Evolutionary conservation across 2,329 filamentous ascomycete species (phyloP).

Genomic region (Xylaria sp.): DNA sequence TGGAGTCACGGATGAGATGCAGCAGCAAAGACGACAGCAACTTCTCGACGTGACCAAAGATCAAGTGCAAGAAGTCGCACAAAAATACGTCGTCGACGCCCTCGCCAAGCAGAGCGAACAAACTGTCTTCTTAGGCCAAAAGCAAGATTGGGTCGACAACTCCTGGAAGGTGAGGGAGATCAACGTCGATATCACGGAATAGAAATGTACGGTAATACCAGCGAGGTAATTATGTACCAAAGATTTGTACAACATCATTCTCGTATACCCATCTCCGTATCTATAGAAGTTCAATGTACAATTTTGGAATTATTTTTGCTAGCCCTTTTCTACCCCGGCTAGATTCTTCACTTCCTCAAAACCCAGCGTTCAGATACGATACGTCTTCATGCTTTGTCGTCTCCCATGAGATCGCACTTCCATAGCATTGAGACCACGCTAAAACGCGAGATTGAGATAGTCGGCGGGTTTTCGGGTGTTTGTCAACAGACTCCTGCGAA

Average conservation of each 20-base stretch:
- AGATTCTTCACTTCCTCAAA: not conserved
- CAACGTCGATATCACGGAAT: constrained; percentile 58
- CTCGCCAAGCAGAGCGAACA: constrained; percentile 65
- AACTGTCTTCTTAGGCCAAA: constrained; percentile 79
- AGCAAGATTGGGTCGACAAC: constrained; percentile 76
- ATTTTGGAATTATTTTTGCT: constrained; percentile 8
- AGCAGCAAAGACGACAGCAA: constrained; percentile 80
- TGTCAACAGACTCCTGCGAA: constrained; percentile 25
- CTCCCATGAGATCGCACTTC: constrained; percentile 25
- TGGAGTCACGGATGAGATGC: constrained; percentile 87
- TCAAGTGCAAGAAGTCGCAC: constrained; percentile 80
- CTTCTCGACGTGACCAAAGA: constrained; percentile 84
- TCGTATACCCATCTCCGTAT: constrained; percentile 47
- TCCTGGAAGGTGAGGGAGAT: constrained; percentile 79
- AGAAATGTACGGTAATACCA: constrained; percentile 31
- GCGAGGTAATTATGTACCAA: constrained; percentile 29
- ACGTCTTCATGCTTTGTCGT: constrained; percentile 59
- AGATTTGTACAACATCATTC: constrained; percentile 41
- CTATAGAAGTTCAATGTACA: constrained; percentile 31
- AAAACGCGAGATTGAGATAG: constrained; percentile 62
- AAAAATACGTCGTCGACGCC: constrained; percentile 77
- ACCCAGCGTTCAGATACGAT: constrained; percentile 67
- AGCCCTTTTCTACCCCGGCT: not conserved
- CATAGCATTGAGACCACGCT: constrained; percentile 64
- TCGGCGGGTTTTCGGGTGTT: constrained; percentile 32